Evolutionary conservation across 495 filamentous ascomycete species (phyloP), one percentile per base, ranked within the genome.

Genomic region (Penicillium paxilli): DNA sequence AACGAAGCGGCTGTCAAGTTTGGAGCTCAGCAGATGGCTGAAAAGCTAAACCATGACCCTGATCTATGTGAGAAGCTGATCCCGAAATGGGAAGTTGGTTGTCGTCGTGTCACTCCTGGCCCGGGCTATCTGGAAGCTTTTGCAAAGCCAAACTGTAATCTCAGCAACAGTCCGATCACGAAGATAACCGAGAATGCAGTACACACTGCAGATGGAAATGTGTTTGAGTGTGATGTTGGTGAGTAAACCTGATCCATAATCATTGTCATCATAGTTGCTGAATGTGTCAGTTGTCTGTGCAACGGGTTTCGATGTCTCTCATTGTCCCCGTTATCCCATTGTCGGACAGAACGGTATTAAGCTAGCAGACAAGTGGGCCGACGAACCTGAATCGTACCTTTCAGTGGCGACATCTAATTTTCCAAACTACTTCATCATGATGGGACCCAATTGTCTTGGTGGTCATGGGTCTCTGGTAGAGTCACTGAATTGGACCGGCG

Each of bases 271-370:
- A 22, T 6, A 37, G 4, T 5, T 0, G 24, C 9, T 24, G n/a
- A 26, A 22, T 28, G 21, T 32, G 0, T 26, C 20, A 42, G 32
- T 59, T 16, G 62, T 81, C 30, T 81, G 77, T 58, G 67, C 77
- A 8, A 79, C 77, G 0, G 80, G 80, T 1, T 83, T 81, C 53
- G 73, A 81, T 37, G 68, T 73, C 3, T 73, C 69, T 5, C 73
- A 67, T 48, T 49, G 65, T n/a, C 72, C 76, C 1, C 54, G 47
- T 3, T 79, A 61, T 47, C 67, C 66, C 1, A 50, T 80, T 7
- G 32, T 72, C 10, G 78, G 78, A 0, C 66, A 60, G 7, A 58
- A 72, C 9, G 70, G 70, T 6, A 60, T 63, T 8, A 62, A 54
- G 17, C 60, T 79, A 1, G 63, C 62, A 3, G 58, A 72, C 3